phyloP scores from a whole-genome alignment of 345 rosid genomes.

The Litchi chinensis region DNA sequence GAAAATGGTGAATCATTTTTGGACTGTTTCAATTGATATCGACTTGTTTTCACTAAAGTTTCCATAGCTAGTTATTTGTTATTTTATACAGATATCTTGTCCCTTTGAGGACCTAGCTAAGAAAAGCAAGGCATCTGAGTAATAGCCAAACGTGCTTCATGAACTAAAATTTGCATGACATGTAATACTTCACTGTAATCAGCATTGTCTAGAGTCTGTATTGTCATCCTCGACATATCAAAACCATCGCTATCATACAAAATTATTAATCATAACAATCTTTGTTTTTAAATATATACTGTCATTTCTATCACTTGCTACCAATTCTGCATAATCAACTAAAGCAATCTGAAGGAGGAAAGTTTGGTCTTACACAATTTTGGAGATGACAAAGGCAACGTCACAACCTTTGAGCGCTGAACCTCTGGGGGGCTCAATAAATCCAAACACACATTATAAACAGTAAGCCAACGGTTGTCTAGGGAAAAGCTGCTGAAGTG shows the following conservation, averaged over 20 bases:
- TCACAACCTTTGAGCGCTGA: constrained; percentile 29
- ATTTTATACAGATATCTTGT: not conserved
- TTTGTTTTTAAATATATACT: not conserved
- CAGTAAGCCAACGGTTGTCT: constrained; percentile 62
- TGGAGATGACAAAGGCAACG: constrained; percentile 29
- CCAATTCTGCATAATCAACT: constrained; percentile 3
- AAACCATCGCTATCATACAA: not conserved
- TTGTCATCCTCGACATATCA: not conserved
- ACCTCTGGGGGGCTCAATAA: constrained; percentile 57
- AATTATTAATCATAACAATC: not conserved
- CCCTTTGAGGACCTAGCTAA: not conserved
- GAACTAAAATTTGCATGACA: not conserved
- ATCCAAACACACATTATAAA: constrained; percentile 72
- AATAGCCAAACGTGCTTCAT: not conserved
- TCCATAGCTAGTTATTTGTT: not conserved
- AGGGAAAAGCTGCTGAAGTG: constrained; percentile 37
- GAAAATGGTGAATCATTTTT: not conserved
- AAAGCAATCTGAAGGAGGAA: not conserved
- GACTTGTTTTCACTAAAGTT: not conserved
- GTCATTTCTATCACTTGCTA: constrained; percentile 8
- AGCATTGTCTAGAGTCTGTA: not conserved
- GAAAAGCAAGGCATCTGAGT: not conserved
- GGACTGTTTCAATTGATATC: not conserved
- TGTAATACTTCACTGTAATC: not conserved
- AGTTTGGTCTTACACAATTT: constrained; percentile 35